Evolutionary conservation across 2,329 filamentous ascomycete species (phyloP).

Genomic region (Podosphaera leucotricha): DNA sequence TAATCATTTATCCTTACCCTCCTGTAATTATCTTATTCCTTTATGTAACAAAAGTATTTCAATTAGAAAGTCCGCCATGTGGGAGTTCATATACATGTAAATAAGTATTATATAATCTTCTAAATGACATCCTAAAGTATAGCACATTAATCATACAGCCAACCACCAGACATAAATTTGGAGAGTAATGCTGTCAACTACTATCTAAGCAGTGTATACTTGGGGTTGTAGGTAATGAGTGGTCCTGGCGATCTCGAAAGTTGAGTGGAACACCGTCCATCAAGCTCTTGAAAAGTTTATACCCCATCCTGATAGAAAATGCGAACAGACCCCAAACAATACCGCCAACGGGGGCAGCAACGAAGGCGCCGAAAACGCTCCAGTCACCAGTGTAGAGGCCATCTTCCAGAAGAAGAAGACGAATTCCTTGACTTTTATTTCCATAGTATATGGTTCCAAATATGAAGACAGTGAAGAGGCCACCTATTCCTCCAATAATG

Average conservation of each 20-base stretch:
- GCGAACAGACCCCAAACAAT: conserved; percentile 46
- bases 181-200: neutral
- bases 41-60: too few relatives aligned
- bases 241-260: neutral
- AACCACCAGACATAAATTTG: neutral
- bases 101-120: neutral
- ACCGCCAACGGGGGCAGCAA: conserved; percentile 54
- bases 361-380: conserved; percentile 64
- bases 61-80: too few relatives aligned
- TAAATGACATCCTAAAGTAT: neutral
- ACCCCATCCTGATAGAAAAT: conserved; percentile 25
- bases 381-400: conserved; percentile 59
- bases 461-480: conserved; percentile 57
- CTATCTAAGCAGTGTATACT: neutral
- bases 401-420: conserved; percentile 46
- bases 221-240: neutral
- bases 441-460: conserved; percentile 63
- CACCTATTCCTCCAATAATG: conserved; percentile 52
- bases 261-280: neutral
- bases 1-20: too few relatives aligned
- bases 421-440: conserved; percentile 33
- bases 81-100: too few relatives aligned
- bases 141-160: too few relatives aligned
- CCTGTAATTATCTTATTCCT: too few relatives aligned
- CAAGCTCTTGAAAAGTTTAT: neutral